These are phyloP conservation scores for Viridothelium virens DNA, from an alignment of 495 filamentous ascomycete genomes.

Conservation along the genomic window DNA sequence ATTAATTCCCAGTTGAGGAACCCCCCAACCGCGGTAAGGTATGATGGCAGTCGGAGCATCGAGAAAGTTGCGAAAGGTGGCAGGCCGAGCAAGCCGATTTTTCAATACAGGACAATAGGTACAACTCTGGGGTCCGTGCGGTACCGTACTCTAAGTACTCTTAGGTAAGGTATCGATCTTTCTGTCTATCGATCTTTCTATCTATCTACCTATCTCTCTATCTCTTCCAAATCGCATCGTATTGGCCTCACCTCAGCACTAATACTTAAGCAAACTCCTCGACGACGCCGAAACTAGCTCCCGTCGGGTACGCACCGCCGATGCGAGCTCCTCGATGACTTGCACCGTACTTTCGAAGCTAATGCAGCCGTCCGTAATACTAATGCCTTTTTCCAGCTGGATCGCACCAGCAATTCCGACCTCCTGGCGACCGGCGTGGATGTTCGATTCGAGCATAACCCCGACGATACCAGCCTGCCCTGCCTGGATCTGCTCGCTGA, in stretches of 20 bases:
- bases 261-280: neutral
- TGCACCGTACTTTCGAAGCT: constrained; percentile 79
- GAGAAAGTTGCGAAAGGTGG: no score
- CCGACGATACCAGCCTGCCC: constrained; percentile 83
- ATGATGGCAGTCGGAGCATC: no score
- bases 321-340: constrained; percentile 72
- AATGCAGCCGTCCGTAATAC: constrained; percentile 93
- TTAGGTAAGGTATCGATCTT: no score
- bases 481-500: constrained; percentile 73
- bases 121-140: no score
- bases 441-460: constrained; percentile 96
- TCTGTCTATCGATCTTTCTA: no score
- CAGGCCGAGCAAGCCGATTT: no score
- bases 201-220: no score
- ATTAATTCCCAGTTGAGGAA: no score
- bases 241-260: neutral
- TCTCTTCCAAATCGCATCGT: no score
- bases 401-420: constrained; percentile 64
- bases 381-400: constrained; percentile 76
- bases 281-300: constrained; percentile 17
- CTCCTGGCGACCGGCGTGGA: constrained; percentile 89
- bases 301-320: constrained; percentile 66
- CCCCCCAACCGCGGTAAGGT: no score
- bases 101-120: no score
- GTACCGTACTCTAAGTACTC: no score